Percentiles rank a stretch among this genome's conserved stretches.
phyloP scores from a whole-genome alignment of 108 stramenopile species.

The Epithemia pelagica region DNA sequence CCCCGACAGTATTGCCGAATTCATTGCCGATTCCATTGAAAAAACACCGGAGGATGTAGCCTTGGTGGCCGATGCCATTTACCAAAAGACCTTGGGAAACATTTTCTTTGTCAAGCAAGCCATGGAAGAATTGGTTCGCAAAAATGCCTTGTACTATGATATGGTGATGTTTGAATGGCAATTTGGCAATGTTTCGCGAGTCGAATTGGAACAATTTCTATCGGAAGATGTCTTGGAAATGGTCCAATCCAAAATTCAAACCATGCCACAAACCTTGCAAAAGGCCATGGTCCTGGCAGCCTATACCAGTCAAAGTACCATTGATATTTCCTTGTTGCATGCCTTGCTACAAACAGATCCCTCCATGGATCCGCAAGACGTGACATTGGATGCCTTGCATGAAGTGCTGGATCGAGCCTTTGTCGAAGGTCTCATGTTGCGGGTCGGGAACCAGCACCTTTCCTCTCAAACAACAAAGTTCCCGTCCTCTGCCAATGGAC shows the following conservation, averaged over 20 bases:
- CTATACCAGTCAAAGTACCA: slow-evolving; percentile 17
- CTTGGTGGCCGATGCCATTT: slow-evolving; percentile 18
- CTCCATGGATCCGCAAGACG: too few species aligned
- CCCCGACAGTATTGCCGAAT: neutral
- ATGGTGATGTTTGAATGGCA: slow-evolving; percentile 22
- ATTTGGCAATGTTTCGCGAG: neutral
- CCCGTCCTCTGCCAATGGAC: too few species aligned
- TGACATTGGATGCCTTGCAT: too few species aligned
- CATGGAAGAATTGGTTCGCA: slow-evolving; percentile 13
- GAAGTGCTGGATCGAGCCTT: neutral
- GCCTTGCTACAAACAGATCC: slow-evolving; percentile 1
- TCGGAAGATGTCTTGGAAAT: slow-evolving; percentile 25
- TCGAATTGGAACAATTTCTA: slow-evolving; percentile 12
- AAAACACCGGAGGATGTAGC: slow-evolving; percentile 8
- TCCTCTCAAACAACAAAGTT: too few species aligned
- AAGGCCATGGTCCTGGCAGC: slow-evolving; percentile 14
- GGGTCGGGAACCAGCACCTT: neutral
- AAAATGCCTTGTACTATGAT: slow-evolving; percentile 19
- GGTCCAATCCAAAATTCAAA: slow-evolving; percentile 20
- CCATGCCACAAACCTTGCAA: slow-evolving; percentile 8
- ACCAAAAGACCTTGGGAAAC: slow-evolving; percentile 29
- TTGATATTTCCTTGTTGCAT: slow-evolving; percentile 10
- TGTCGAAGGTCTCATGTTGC: neutral
- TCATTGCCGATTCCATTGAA: neutral
- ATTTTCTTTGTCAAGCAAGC: slow-evolving; percentile 23